Evolutionary conservation across 306 rosid genomes (phyloP), one percentile per base, ranked within the genome.

Genomic region (Begonia peltatifolia): DNA sequence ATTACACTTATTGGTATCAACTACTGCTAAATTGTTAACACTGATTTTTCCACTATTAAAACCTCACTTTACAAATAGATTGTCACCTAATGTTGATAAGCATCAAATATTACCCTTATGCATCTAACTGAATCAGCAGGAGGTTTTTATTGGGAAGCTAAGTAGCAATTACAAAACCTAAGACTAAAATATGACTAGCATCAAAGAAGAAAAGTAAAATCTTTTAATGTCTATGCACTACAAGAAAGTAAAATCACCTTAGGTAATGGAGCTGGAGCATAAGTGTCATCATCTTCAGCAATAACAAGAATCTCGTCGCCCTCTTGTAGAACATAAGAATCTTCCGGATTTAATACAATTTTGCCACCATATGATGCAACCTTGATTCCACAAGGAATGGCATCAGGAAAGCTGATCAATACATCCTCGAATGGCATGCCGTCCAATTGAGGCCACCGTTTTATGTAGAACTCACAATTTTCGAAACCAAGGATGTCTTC

Each of bases 401-500:
- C 96, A 62, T 81, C 74, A 14, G 96, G 94, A 73, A 72, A 87
- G 74, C 90, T 78, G 64, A 87, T 68, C 61, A 87, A 52, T 23
- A 80, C 76, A 59, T 87, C 87, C 73, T 83, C 84, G 57, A 83
- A 87, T 62, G 62, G 84, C 81, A 80, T 65, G 57, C 87, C 94
- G 64, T 76, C 83, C 79, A 87, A 74, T 56, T 78, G 76, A 3
- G 90, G 87, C 96, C 96, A 87, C 72, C 87, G 76, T 76, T 81
- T 83, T 67, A 87, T 83, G 82, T 87, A 87, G 67, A 87, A 87
- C 68, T 87, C 94, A 72, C 94, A 83, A 70, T 87, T 81, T 74
- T 83, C 96, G 67, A 87, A 87, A 59, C 96, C 96, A 48, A 87
- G 96, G 60, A 87, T 83, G 65, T 87, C 94, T 74, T 87, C 96